Percentiles rank a stretch among this genome's conserved stretches.
Conservation (phyloP, 75 land plant species). For the Selaginella moellendorffii region DNA sequence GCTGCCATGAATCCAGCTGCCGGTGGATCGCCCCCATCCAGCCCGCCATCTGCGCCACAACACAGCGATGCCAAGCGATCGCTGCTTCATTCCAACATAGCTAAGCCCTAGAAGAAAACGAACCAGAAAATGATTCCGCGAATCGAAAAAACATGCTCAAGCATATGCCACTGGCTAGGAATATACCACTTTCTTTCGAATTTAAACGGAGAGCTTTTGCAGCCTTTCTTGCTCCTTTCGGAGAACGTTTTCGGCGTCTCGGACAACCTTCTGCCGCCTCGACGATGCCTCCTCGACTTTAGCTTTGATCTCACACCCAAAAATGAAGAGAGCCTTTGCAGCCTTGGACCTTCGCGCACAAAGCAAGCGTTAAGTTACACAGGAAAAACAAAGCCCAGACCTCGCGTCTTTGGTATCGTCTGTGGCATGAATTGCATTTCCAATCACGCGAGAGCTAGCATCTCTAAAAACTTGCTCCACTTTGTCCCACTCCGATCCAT, state of each 20-base stretch:
- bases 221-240: slow-evolving; percentile 18
- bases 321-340: slow-evolving; percentile 20
- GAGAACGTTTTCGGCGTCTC: slow-evolving; percentile 17
- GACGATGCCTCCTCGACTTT: slow-evolving; percentile 14
- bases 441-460: slow-evolving; percentile 22
- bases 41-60: slow-evolving; percentile 4
- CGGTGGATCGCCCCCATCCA: slow-evolving; percentile 8
- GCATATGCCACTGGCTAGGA: too few species aligned
- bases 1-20: slow-evolving; percentile 6
- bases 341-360: too few species aligned
- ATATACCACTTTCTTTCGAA: too few species aligned
- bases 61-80: background rate
- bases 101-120: too few species aligned
- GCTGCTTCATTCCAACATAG: background rate
- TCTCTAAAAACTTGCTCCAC: slow-evolving; percentile 19
- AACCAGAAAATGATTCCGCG: too few species aligned
- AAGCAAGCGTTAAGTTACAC: background rate
- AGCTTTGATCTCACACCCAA: slow-evolving; percentile 12
- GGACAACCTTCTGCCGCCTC: slow-evolving; percentile 11
- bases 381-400: slow-evolving; percentile 5
- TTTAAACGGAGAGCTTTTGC: too few species aligned
- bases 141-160: too few species aligned
- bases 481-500: slow-evolving; percentile 14
- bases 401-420: slow-evolving; percentile 19
- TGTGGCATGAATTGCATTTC: slow-evolving; percentile 17